Evolutionary conservation across 495 filamentous ascomycete genomes (phyloP).

Genomic region (Hyaloscypha bicolor): DNA sequence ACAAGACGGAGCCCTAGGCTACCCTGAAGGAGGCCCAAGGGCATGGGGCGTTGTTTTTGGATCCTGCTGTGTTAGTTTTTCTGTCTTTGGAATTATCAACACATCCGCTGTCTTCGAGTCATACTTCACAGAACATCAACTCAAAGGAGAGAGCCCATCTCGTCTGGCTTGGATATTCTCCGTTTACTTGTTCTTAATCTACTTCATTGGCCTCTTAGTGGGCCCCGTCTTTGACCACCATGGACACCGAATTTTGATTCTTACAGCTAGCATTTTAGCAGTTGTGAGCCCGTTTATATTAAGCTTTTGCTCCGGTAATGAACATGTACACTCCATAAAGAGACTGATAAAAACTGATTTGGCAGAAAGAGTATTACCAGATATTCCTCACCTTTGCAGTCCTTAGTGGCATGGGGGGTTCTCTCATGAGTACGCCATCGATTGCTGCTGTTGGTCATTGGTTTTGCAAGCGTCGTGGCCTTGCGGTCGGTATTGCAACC

Average conservation of each 20-base stretch:
- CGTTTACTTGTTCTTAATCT: conserved; percentile 65
- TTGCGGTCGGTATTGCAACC: conserved; percentile 79
- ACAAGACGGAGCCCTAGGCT: conserved; percentile 30
- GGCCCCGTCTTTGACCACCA: conserved; percentile 66
- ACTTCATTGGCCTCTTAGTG: conserved; percentile 53
- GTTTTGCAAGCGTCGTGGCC: conserved; percentile 71
- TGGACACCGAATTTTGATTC: conserved; percentile 53
- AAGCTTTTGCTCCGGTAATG: conserved; percentile 31
- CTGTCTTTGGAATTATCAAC: conserved; percentile 72
- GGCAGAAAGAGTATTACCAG: conserved; percentile 68
- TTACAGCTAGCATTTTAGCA: conserved; percentile 50
- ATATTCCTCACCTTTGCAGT: conserved; percentile 81
- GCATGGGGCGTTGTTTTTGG: conserved; percentile 82
- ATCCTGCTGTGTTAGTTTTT: conserved; percentile 68
- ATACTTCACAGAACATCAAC: conserved; percentile 67
- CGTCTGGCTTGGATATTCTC: conserved; percentile 79
- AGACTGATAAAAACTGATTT: not conserved
- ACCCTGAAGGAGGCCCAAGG: conserved; percentile 71
- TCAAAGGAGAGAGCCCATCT: conserved; percentile 57
- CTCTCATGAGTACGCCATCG: conserved; percentile 82
- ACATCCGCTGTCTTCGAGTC: conserved; percentile 72
- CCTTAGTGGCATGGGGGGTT: conserved; percentile 74
- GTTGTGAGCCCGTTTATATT: conserved; percentile 56
- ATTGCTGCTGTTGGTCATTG: conserved; percentile 78
- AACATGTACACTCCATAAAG: not conserved